Conservation (phyloP, 257 asterid genomes). For the Solanum sparsipilum region DNA sequence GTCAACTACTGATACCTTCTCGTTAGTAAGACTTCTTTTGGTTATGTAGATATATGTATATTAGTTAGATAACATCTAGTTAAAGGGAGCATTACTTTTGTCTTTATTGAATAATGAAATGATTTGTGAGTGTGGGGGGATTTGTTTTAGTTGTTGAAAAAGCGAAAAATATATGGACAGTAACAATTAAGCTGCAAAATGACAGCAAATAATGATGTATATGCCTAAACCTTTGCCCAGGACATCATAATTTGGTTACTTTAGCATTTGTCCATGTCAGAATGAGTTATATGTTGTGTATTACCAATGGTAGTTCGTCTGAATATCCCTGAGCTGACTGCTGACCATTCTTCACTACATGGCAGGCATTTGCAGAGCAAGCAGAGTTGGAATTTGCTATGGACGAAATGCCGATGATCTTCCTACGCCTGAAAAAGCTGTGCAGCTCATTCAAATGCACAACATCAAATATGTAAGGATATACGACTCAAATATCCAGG, state of each 20-base stretch:
- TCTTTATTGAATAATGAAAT: background rate
- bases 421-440: constrained; percentile 92
- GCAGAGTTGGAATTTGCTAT: constrained; percentile 77
- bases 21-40: too few relatives aligned
- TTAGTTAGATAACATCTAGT: too few relatives aligned
- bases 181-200: background rate
- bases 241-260: background rate
- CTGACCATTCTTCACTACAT: background rate
- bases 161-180: background rate
- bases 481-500: constrained; percentile 84
- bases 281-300: background rate
- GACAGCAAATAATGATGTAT: background rate
- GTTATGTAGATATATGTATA: too few relatives aligned
- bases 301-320: background rate
- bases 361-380: constrained; percentile 53
- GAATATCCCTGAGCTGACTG: background rate
- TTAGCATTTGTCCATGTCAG: background rate
- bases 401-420: constrained; percentile 97
- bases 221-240: background rate
- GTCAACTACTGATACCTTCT: too few relatives aligned
- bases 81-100: too few relatives aligned
- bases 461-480: constrained; percentile 64
- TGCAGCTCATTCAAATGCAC: constrained; percentile 69
- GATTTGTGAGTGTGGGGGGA: background rate
- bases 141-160: background rate